Evolutionary conservation across 352 stramenopile species (phyloP), one percentile per base, ranked within the genome.

Genomic region (Phytopythium aichiense): DNA sequence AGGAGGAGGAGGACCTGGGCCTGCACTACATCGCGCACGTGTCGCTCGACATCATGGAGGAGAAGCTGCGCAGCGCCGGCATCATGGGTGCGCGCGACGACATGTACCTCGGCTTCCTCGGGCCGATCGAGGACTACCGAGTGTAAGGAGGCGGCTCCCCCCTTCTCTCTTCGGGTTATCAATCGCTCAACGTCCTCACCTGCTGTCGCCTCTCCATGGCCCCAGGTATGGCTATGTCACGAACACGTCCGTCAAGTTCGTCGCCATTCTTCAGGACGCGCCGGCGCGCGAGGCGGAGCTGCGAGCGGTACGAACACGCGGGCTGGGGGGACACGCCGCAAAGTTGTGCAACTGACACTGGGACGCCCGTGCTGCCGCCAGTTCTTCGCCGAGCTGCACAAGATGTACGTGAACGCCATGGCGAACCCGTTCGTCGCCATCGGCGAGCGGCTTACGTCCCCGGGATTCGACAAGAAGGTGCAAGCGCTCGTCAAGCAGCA

Each of bases 1-100:
- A 87, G 31, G 84, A 93, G 9, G 84, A 95, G 20, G 84, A 95
- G 31, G 83, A 94, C 60, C 74, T 95, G 58, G 84, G 79, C 40
- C 92, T 95, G 74, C 84, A 95, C 64, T 92, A 92, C 71, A 89
- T 95, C 55, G 81, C 82, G 50, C 87, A 95, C 67, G 80, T 94
- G 63, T 76, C 87, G 61, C 77, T 95, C 42, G 87, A 94, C 57
- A 80, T 95, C 45, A 81, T 95, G 40, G 87, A 95, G 57, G 84
- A 95, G 66, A 89, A 89, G 53, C 59, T 91, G 35, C 79, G 77
- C 33, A 68, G 64, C 43, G 71, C 77, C 38, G 73, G 79, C 42
- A 69, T 74, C 40, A 78, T 68, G 22, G 71, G 63, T 33, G 72
- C 80, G 43, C 90, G 89, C 55, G 80, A 95, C 66, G 83, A 95